phyloP scores from a whole-genome alignment of 2,329 filamentous ascomycete genomes.

The Aspergillus felis region DNA sequence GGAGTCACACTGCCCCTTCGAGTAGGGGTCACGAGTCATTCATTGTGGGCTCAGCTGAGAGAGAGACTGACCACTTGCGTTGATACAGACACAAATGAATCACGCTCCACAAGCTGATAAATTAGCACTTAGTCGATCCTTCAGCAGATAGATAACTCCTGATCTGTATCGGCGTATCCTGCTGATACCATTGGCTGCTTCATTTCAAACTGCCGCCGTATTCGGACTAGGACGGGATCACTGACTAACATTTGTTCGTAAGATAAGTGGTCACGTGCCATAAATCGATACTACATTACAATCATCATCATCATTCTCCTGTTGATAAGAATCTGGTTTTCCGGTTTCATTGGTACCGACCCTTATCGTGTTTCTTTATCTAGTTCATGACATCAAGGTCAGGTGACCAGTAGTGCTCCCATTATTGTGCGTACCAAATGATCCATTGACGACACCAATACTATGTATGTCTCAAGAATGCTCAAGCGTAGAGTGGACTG shows the following conservation, averaged over 20 bases:
- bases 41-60: not conserved
- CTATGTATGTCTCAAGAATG: too few relatives aligned
- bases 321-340: too few relatives aligned
- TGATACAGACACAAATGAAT: not conserved
- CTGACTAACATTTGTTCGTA: not conserved
- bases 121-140: too few relatives aligned
- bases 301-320: too few relatives aligned
- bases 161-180: not conserved
- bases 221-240: not conserved
- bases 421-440: too few relatives aligned
- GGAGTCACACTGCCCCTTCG: conserved; percentile 13
- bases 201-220: not conserved
- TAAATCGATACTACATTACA: not conserved
- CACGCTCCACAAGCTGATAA: not conserved
- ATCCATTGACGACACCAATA: too few relatives aligned
- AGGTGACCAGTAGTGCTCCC: not conserved
- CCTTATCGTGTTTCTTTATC: not conserved
- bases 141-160: not conserved
- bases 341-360: not conserved
- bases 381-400: not conserved
- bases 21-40: conserved; percentile 7
- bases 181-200: not conserved
- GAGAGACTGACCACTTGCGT: not conserved
- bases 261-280: not conserved
- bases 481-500: not conserved